Conservation (phyloP, 164 flowering plant genomes). For the Chimonanthus praecox region DNA sequence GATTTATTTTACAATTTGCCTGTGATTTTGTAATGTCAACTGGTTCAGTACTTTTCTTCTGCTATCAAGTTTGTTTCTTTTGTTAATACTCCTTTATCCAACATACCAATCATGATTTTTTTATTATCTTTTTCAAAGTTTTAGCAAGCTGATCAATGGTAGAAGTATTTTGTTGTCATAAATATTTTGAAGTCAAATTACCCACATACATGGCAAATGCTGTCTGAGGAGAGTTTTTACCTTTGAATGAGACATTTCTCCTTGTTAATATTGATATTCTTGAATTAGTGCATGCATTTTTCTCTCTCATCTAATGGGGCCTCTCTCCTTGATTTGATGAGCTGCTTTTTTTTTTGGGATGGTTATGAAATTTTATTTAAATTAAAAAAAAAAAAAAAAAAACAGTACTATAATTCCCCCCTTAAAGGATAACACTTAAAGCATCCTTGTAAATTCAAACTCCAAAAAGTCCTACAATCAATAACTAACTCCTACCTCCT, state of each 20-base stretch:
- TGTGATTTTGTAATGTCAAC: background rate
- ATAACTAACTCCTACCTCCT: too few relatives aligned
- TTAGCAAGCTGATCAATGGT: too few relatives aligned
- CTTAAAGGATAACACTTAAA: too few relatives aligned
- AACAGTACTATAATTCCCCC: too few relatives aligned
- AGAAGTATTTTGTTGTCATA: background rate
- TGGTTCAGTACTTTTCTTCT: background rate
- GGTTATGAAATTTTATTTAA: too few relatives aligned
- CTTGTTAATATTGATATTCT: background rate
- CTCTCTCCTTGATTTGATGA: too few relatives aligned
- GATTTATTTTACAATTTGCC: background rate
- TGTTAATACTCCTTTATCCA: background rate
- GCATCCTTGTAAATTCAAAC: too few relatives aligned
- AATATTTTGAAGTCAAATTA: background rate
- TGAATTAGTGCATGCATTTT: background rate
- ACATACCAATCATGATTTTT: background rate
- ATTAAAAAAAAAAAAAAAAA: too few relatives aligned
- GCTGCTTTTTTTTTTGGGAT: too few relatives aligned
- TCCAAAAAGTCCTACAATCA: too few relatives aligned
- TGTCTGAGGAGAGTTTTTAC: background rate
- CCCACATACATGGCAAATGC: background rate
- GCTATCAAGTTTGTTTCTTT: conserved; percentile 1
- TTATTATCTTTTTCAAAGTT: too few relatives aligned
- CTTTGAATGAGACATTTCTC: background rate
- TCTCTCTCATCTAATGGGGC: background rate